Evolutionary conservation across 192 early-diverging fungal genomes (phyloP), one percentile per base, ranked within the genome.

Genomic region (Coemansia sp.): DNA sequence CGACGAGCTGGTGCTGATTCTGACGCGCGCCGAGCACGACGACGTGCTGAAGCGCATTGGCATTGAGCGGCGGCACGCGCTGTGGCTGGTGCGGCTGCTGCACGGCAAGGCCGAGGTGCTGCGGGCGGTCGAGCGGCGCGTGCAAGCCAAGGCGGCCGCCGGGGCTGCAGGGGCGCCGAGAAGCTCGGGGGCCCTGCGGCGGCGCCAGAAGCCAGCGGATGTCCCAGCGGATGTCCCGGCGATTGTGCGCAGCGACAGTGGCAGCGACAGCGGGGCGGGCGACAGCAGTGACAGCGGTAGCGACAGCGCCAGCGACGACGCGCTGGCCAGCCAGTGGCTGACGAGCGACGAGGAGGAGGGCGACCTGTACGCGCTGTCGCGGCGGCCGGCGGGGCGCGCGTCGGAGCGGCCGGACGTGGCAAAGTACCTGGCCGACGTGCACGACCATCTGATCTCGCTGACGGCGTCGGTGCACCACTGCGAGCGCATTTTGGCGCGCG

Each of bases 1-100:
- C 57, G 94, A 98, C 58, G 96, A 98, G 58, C 66, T 97, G 5
- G 92, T 97, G 6, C 70, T 98, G 22, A 87, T 97, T 17, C 67
- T 95, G 30, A 87, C 90, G 25, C 87, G 93, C 57, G 85, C 87
- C 8, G 94, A 97, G 53, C 85, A 87, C 25, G 80, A 79, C 9
- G 87, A 89, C 46, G 88, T 90, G 82, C 62, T 91, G 17, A 70
- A 85, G 38, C 76, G 86, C 2, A 91, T 90, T 40, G 85, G 88
- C 26, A 83, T 83, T 35, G 86, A 83, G 55, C 79, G 86, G 3
- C 82, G 86, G 38, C 82, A 82, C 23, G 84, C 89, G 25, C 84
- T 87, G 68, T 70, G 76, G 34, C 65, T 92, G 25, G 79, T 90
- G 29, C 60, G 89, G 22, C 60, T 92, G 58, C 56, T 90, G 40